Evolutionary conservation across 768 basidiomycete species (phyloP).

Genomic region (Gymnopilus junonius): DNA sequence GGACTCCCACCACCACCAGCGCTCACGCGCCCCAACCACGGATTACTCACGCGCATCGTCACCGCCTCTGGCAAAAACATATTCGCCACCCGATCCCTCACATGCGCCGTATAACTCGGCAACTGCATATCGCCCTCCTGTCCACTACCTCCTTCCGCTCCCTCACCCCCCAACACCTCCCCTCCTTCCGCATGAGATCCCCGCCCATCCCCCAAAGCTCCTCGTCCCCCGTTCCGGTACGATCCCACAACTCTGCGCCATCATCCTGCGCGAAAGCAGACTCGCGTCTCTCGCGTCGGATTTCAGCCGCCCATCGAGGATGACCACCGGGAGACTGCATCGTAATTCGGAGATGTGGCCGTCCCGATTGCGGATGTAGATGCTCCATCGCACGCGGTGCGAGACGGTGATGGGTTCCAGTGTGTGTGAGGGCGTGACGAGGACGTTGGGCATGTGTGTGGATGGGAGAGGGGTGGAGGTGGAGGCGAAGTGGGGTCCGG

Average conservation of each 20-base stretch:
- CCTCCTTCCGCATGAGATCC: not conserved
- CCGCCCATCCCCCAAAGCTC: slow-evolving; percentile 10
- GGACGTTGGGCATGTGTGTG: not conserved
- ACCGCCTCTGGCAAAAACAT: slow-evolving; percentile 69
- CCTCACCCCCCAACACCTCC: slow-evolving; percentile 6
- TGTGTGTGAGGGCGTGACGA: slow-evolving; percentile 68
- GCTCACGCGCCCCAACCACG: slow-evolving; percentile 43
- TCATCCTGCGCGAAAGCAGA: slow-evolving; percentile 73
- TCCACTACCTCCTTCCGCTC: slow-evolving; percentile 26
- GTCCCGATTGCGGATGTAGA: slow-evolving; percentile 82
- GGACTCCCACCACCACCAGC: slow-evolving; percentile 1
- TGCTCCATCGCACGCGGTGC: slow-evolving; percentile 83
- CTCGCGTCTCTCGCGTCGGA: slow-evolving; percentile 78
- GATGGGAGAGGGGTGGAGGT: slow-evolving; percentile 52
- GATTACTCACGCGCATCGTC: slow-evolving; percentile 67
- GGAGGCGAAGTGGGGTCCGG: slow-evolving; percentile 44
- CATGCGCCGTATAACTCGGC: slow-evolving; percentile 88
- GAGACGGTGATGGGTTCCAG: slow-evolving; percentile 76
- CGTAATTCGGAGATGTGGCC: slow-evolving; percentile 95
- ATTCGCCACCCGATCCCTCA: slow-evolving; percentile 87
- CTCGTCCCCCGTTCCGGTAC: slow-evolving; percentile 33
- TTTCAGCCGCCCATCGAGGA: slow-evolving; percentile 75
- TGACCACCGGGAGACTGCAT: slow-evolving; percentile 87
- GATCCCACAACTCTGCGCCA: slow-evolving; percentile 40
- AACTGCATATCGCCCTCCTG: slow-evolving; percentile 75